phyloP scores from a whole-genome alignment of 352 stramenopile species.

The Globisporangium spiculum region DNA sequence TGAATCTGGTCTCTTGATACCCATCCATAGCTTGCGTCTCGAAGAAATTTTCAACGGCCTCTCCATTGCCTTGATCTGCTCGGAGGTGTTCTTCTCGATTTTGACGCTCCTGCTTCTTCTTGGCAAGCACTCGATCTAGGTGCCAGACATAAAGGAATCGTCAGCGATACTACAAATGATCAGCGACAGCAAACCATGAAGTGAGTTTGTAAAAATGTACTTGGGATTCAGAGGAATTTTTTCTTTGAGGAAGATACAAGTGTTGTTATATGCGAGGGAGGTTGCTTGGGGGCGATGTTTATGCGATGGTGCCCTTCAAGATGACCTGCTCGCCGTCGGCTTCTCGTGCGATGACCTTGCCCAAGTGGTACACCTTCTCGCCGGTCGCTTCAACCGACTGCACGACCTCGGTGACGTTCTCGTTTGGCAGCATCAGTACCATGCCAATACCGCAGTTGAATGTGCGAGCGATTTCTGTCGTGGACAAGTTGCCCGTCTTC shows the following conservation, averaged over 20 bases:
- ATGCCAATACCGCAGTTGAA: conserved; percentile 99
- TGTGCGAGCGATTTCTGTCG: conserved; percentile 95
- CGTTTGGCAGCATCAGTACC: conserved; percentile 93
- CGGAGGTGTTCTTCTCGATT: conserved; percentile 51
- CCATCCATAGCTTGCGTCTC: conserved; percentile 37
- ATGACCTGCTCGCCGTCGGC: conserved; percentile 81
- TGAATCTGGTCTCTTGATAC: conserved; percentile 6
- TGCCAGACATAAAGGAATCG: background rate
- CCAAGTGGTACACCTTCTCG: conserved; percentile 91
- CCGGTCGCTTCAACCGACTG: conserved; percentile 74
- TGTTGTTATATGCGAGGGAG: background rate
- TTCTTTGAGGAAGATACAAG: conserved; percentile 9
- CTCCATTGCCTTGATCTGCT: conserved; percentile 49
- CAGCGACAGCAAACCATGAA: background rate
- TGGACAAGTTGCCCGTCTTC: conserved; percentile 88
- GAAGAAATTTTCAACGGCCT: conserved; percentile 65
- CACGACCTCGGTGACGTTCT: conserved; percentile 88
- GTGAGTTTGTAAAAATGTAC: conserved; percentile 10
- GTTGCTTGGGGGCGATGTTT: conserved; percentile 15
- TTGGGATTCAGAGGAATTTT: conserved; percentile 3
- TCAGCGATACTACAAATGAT: background rate
- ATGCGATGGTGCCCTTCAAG: conserved; percentile 70
- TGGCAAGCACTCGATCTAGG: conserved; percentile 13
- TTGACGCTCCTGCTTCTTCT: conserved; percentile 44
- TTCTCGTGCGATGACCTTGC: conserved; percentile 62